These are phyloP conservation scores for Neofusicoccum parvum DNA, from an alignment of 2,329 filamentous ascomycete species.

Conservation along the genomic window DNA sequence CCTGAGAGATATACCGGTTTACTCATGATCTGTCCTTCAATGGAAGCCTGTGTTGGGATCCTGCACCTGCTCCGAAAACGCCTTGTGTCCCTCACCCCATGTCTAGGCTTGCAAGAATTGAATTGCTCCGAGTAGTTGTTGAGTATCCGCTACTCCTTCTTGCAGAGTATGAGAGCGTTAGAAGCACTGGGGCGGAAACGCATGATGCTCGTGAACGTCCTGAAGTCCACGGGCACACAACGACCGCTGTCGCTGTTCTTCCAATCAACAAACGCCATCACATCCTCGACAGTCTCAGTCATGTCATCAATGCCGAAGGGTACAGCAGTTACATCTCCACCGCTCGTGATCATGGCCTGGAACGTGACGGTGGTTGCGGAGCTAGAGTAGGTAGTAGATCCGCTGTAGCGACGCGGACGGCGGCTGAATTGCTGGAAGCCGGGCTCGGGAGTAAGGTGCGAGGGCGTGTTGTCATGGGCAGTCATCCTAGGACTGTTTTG, in stretches of 20 bases:
- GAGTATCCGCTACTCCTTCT: not conserved
- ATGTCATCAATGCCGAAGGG: slow-evolving; percentile 8
- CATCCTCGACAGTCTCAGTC: not conserved
- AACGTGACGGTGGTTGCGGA: not conserved
- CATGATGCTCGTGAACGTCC: slow-evolving; percentile 7
- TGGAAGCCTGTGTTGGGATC: no score
- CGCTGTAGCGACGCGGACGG: not conserved
- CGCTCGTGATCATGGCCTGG: not conserved
- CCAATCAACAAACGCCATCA: slow-evolving; percentile 5
- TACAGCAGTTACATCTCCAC: not conserved
- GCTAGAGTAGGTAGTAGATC: not conserved
- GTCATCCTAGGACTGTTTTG: not conserved
- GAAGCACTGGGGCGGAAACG: not conserved
- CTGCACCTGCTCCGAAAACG: no score
- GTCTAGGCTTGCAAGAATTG: no score
- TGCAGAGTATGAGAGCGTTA: not conserved
- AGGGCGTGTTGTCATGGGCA: not conserved
- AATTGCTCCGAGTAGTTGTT: no score
- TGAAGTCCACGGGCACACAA: not conserved
- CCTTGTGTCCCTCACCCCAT: no score
- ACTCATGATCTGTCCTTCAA: no score
- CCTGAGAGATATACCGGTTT: no score
- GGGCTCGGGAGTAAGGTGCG: not conserved
- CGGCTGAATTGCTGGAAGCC: not conserved
- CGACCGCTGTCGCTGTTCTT: not conserved